Conservation (phyloP, 1,284 basidiomycete species). For the Abortiporus biennis region DNA sequence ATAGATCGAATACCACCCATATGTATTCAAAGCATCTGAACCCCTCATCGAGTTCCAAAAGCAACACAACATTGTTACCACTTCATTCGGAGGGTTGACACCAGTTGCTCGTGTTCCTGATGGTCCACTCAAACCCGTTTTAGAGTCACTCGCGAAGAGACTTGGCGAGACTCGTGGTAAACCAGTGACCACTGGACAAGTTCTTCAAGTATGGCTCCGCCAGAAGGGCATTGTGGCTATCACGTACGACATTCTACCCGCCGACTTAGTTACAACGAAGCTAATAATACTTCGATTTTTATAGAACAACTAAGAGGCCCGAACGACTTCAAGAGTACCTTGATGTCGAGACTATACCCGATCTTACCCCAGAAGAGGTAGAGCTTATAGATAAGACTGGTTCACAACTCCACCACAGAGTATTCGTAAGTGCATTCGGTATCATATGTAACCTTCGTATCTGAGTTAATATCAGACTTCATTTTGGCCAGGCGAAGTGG, state of each 20-base stretch:
- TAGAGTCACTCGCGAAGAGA: constrained; percentile 24
- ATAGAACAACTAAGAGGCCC: constrained; percentile 66
- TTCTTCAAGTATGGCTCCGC: constrained; percentile 30
- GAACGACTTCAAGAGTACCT: constrained; percentile 66
- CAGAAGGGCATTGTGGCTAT: constrained; percentile 34
- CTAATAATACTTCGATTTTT: not conserved
- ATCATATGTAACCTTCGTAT: not conserved
- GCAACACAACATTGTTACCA: constrained; percentile 58
- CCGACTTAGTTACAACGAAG: not conserved
- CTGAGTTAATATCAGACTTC: not conserved
- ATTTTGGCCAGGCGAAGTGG: not conserved
- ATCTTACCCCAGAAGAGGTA: constrained; percentile 58
- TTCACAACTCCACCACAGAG: constrained; percentile 51
- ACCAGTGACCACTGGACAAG: constrained; percentile 25
- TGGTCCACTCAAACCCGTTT: constrained; percentile 44
- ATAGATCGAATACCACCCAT: constrained; percentile 82
- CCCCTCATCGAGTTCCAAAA: constrained; percentile 50
- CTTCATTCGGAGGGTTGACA: constrained; percentile 63
- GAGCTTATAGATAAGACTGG: constrained; percentile 56
- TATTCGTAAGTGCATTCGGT: constrained; percentile 30
- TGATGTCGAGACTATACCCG: constrained; percentile 44
- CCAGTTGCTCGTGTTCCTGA: constrained; percentile 53
- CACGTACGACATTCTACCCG: constrained; percentile 45
- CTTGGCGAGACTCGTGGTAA: constrained; percentile 22
- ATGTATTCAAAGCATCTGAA: constrained; percentile 55